A percentile compares a stretch with the other conserved stretches of the same genome.
Conservation (phyloP, 106 monocot genomes). For the Dendrobium officinale region DNA sequence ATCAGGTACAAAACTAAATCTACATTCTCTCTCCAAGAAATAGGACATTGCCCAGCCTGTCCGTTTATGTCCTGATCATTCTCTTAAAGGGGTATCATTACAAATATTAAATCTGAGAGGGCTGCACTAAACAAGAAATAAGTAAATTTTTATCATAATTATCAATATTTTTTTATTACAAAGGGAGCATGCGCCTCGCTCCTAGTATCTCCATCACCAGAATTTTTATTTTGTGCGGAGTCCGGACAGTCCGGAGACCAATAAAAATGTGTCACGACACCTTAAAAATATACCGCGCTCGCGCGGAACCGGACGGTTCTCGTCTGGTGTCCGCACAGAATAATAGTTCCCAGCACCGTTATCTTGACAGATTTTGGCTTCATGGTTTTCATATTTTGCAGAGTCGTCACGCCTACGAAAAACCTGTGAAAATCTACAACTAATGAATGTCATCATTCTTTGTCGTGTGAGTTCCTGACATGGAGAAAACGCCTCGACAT, state of each 20-base stretch:
- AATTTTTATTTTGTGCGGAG: too few relatives aligned
- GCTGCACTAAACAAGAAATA: too few relatives aligned
- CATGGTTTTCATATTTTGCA: conserved; percentile 20
- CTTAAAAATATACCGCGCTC: too few relatives aligned
- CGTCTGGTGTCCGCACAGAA: too few relatives aligned
- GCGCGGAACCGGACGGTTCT: too few relatives aligned
- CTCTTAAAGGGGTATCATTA: too few relatives aligned
- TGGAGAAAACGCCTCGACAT: neutral
- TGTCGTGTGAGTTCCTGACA: neutral
- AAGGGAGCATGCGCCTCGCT: neutral
- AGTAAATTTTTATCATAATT: neutral
- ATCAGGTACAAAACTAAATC: conserved; percentile 51
- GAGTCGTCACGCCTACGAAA: conserved; percentile 82
- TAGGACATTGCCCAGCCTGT: neutral
- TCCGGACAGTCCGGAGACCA: too few relatives aligned
- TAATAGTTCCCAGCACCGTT: neutral
- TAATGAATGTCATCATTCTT: conserved; percentile 17
- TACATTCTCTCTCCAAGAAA: neutral
- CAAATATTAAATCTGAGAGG: too few relatives aligned
- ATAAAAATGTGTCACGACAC: too few relatives aligned
- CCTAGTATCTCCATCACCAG: neutral
- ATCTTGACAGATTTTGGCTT: neutral
- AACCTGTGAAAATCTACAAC: conserved; percentile 96
- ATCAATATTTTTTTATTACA: neutral
- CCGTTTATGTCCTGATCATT: neutral